These are phyloP conservation scores for Caloboletus inedulis DNA, from an alignment of 1,284 basidiomycete species.

Conservation along the genomic window DNA sequence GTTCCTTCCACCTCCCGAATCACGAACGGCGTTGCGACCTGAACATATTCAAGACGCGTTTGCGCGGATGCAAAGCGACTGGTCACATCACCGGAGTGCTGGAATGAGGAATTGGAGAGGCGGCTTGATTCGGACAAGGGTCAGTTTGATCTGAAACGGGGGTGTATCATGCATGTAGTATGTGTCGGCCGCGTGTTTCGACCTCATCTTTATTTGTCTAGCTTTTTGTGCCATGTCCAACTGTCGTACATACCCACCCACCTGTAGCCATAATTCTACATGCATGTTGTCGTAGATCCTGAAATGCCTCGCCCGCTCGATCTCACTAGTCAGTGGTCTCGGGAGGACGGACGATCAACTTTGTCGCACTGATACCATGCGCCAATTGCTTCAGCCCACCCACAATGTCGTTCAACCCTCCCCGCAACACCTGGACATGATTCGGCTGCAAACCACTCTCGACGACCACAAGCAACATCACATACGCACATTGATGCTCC, in stretches of 20 bases:
- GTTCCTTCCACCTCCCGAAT: constrained; percentile 78
- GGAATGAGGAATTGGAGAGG: constrained; percentile 88
- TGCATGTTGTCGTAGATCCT: background rate
- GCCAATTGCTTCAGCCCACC: constrained; percentile 12
- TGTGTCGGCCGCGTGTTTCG: background rate
- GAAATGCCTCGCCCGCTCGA: background rate
- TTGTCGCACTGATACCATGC: constrained; percentile 15
- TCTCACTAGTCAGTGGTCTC: background rate
- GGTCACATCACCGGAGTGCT: constrained; percentile 72
- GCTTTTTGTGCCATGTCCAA: background rate
- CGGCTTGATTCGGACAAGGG: constrained; percentile 73
- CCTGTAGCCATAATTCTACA: background rate
- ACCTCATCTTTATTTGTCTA: background rate
- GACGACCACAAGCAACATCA: background rate
- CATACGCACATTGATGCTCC: constrained; percentile 15
- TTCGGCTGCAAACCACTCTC: constrained; percentile 7
- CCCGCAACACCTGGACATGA: constrained; percentile 14
- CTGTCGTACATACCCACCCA: background rate
- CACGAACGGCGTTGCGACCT: constrained; percentile 71
- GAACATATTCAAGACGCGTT: constrained; percentile 91
- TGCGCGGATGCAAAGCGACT: constrained; percentile 81
- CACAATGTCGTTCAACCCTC: constrained; percentile 10
- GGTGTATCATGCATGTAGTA: background rate
- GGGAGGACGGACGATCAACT: constrained; percentile 3
- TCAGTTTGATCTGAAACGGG: constrained; percentile 65